Evolutionary conservation across 148 eudicot genomes (phyloP).

Genomic region (Arctostaphylos glauca): DNA sequence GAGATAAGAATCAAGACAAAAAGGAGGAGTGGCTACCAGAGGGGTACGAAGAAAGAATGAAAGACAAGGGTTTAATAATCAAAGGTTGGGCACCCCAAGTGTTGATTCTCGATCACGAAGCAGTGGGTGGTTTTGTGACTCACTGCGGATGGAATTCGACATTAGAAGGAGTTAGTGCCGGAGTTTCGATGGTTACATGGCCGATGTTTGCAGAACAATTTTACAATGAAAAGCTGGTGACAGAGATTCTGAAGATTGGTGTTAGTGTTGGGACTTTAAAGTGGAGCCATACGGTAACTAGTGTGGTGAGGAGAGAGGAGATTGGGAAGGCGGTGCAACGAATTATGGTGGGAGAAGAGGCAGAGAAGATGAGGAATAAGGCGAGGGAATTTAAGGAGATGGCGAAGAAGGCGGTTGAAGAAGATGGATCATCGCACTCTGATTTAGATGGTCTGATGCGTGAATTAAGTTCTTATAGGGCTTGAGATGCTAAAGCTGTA

Average conservation of each 20-base stretch:
- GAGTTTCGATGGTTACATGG: conserved; percentile 41
- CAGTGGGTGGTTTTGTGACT: conserved; percentile 33
- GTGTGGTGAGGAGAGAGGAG: no score
- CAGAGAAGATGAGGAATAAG: no score
- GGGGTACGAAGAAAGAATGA: conserved; percentile 26
- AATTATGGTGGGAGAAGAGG: no score
- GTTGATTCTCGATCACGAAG: conserved; percentile 28
- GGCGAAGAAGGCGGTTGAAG: no score
- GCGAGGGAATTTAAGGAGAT: no score
- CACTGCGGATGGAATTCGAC: conserved; percentile 48
- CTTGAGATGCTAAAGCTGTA: no score
- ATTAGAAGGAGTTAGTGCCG: conserved; percentile 29
- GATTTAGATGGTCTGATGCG: no score
- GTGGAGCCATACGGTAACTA: conserved; percentile 16
- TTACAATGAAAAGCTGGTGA: conserved; percentile 34
- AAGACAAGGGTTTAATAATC: conserved; percentile 30
- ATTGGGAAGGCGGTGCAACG: no score
- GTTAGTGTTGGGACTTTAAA: conserved; percentile 32
- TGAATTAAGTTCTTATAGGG: no score
- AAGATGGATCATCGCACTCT: no score
- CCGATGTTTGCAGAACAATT: conserved; percentile 37
- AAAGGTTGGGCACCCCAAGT: conserved; percentile 42
- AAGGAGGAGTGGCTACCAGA: conserved; percentile 35
- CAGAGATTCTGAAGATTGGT: conserved; percentile 31
- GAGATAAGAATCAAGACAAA: background rate